Base-by-base conservation (phyloP, 805 yeast genomes). In the Naumovozyma baii region DNA sequence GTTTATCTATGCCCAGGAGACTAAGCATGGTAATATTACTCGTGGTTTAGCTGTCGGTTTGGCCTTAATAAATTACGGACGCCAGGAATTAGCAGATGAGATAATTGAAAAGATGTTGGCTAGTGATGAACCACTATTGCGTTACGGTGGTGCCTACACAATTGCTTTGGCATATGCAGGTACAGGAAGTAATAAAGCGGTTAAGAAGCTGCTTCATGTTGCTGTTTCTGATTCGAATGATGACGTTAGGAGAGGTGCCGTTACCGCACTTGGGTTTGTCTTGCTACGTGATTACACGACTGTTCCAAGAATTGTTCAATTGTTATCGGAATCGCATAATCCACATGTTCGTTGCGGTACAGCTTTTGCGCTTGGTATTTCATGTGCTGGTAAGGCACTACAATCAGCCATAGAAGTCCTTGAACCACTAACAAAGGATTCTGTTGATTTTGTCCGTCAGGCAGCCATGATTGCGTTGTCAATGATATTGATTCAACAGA, bases 301-400 rank as follows among this genome's bases (percentile, higher is more conserved):
- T 0, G 90, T 92, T 16, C 98, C 98, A 41, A 82, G 94, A 50
- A 83, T 92, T 66, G 96, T 92, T 30, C 95, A 90, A 61, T 70
- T 92, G 41, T 72, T 92, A 50, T 77, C 95, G 0, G 95, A 87
- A 62, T 84, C 95, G 1, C 96, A 92, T 62, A 92, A 92, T 61
- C 95, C 98, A 12, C 96, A 92, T 59, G 97, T 92, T 29, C 83
- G 98, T 62, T 92, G 92, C 59, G 98, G 98, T 68, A 84, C 96
- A 25, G 95, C 97, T 2, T 70, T 92, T 77, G 98, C 98, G 0
- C 73, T 92, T 47, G 98, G 96, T 65, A 84, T 92, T 46, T 78
- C 97, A 3, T 88, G 97, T 70, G 96, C 96, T 18, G 98, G 98
- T 36, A 80, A 92, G 57, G 92, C 88, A 3, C 67, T 83, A 40